These are phyloP conservation scores for Sonneratia caseolaris DNA, from an alignment of 345 rosid genomes.

Conservation along the genomic window DNA sequence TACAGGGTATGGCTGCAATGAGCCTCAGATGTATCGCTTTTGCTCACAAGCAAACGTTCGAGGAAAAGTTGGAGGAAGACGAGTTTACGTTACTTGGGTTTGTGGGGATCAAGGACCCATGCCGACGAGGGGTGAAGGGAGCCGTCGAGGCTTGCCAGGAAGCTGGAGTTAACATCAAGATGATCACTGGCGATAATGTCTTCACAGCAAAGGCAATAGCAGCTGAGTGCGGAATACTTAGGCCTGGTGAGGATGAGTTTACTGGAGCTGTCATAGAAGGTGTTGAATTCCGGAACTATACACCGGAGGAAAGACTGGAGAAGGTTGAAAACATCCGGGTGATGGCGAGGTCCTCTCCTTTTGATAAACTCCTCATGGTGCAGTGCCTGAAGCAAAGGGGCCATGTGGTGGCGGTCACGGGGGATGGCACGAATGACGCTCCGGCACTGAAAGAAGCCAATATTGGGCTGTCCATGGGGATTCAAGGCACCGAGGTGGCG, in stretches of 20 bases:
- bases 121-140: constrained; percentile 46
- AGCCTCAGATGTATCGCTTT: constrained; percentile 71
- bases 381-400: constrained; percentile 57
- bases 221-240: constrained; percentile 59
- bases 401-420: constrained; percentile 63
- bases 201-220: constrained; percentile 79
- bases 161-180: constrained; percentile 65
- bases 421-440: constrained; percentile 75
- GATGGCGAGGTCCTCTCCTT: constrained; percentile 74
- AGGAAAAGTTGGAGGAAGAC: constrained; percentile 31
- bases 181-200: constrained; percentile 74
- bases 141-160: constrained; percentile 54
- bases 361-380: constrained; percentile 70
- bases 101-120: constrained; percentile 67
- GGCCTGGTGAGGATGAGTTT: constrained; percentile 16
- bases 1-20: constrained; percentile 54
- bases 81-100: constrained; percentile 41
- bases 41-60: constrained; percentile 32
- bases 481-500: constrained; percentile 70
- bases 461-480: constrained; percentile 72
- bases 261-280: constrained; percentile 47
- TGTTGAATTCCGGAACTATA: constrained; percentile 39
- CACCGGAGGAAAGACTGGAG: constrained; percentile 29
- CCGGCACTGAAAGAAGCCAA: constrained; percentile 69
- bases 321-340: constrained; percentile 50